phyloP scores from a whole-genome alignment of 2,329 filamentous ascomycete species.

The Clonostachys sp. region DNA sequence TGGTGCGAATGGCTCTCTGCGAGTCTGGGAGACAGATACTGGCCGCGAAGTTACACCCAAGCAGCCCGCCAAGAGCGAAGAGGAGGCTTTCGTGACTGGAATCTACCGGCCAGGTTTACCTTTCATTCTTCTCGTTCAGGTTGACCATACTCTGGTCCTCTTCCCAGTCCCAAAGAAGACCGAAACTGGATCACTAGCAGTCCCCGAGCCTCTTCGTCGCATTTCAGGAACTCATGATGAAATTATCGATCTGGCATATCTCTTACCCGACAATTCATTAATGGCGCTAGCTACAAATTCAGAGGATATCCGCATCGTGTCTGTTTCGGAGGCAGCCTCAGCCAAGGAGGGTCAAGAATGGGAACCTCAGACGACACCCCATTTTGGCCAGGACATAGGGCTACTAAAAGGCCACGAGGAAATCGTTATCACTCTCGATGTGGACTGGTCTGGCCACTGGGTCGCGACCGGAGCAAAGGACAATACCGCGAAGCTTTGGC shows the following conservation, averaged over 20 bases:
- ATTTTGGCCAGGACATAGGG: constrained; percentile 87
- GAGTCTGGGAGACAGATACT: constrained; percentile 76
- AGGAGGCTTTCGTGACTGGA: constrained; percentile 66
- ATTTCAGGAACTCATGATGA: constrained; percentile 98
- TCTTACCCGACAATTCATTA: constrained; percentile 74
- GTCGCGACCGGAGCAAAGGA: constrained; percentile 95
- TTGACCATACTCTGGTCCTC: constrained; percentile 81
- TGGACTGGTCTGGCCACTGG: constrained; percentile 97
- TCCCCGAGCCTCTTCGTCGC: constrained; percentile 57
- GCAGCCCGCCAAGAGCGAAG: constrained; percentile 56
- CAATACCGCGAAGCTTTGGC: constrained; percentile 89
- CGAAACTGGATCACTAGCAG: constrained; percentile 23
- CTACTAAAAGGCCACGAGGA: constrained; percentile 88
- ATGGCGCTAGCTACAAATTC: constrained; percentile 92
- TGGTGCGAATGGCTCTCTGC: constrained; percentile 75
- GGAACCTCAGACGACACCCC: constrained; percentile 32
- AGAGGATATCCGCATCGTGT: constrained; percentile 86
- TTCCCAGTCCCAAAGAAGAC: constrained; percentile 48
- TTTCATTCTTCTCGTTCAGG: constrained; percentile 77
- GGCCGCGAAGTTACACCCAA: constrained; percentile 77
- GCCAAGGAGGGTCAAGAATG: constrained; percentile 12
- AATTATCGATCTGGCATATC: constrained; percentile 88
- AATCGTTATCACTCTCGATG: constrained; percentile 90
- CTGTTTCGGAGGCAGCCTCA: constrained; percentile 44
- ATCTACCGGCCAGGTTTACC: constrained; percentile 61